Conservation (phyloP, 345 rosid species). For the Ricinus communis region DNA sequence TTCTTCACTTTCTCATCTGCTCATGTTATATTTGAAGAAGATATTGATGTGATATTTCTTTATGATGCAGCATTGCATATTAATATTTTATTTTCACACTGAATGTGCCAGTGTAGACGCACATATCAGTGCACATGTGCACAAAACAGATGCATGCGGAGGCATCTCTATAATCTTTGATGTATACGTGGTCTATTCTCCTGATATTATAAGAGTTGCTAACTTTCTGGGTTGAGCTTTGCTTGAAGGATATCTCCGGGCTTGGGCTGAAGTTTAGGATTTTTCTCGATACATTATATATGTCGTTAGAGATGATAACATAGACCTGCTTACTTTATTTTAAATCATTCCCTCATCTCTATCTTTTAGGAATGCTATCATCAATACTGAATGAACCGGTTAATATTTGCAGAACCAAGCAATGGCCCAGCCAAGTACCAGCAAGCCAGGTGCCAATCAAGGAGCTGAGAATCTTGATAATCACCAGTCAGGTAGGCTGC, state of each 20-base stretch:
- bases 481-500: conserved; percentile 45
- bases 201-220: neutral
- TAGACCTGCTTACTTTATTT: neutral
- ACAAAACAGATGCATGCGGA: neutral
- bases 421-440: conserved; percentile 48
- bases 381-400: neutral
- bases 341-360: neutral
- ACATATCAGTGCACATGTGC: too few relatives aligned
- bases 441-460: conserved; percentile 54
- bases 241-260: neutral
- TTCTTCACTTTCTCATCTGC: neutral
- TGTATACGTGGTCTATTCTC: neutral
- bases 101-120: too few relatives aligned
- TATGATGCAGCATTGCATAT: neutral
- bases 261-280: neutral
- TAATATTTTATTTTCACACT: too few relatives aligned
- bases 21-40: neutral
- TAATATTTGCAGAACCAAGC: conserved; percentile 46
- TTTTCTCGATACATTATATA: neutral
- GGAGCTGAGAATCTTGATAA: conserved; percentile 49
- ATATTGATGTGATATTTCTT: neutral
- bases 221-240: neutral
- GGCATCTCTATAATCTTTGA: neutral
- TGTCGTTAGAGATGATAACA: neutral
- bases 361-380: neutral